A percentile compares a stretch with the other conserved stretches of the same genome.
Evolutionary conservation across 345 rosid species (phyloP).

Genomic region (Salix brachista): DNA sequence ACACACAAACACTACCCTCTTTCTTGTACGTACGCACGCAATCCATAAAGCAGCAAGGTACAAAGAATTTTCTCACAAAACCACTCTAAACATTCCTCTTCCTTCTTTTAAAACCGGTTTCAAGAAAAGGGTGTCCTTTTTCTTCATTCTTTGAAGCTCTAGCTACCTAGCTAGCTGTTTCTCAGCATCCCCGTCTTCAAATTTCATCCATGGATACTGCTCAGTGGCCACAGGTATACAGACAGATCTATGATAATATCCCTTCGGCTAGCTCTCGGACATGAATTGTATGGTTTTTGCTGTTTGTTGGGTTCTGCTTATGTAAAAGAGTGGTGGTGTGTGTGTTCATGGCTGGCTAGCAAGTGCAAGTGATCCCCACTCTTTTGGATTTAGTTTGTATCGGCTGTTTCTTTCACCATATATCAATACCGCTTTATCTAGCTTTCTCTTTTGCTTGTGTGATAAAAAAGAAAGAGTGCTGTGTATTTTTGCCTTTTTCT

Average conservation of each 20-base stretch:
- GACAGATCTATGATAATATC: conserved; percentile 16
- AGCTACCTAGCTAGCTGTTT: neutral
- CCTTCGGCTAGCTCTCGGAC: neutral
- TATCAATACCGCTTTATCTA: conserved; percentile 37
- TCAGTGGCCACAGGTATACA: conserved; percentile 91
- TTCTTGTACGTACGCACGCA: neutral
- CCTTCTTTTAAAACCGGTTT: conserved; percentile 30
- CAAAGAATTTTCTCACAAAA: conserved; percentile 43
- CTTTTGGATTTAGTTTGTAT: conserved; percentile 35
- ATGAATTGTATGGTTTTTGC: neutral
- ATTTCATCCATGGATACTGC: conserved; percentile 86
- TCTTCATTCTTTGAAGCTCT: conserved; percentile 5
- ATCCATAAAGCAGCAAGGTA: conserved; percentile 19
- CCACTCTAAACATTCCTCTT: conserved; percentile 33
- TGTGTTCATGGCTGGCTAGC: conserved; percentile 33
- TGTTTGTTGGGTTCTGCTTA: conserved; percentile 15
- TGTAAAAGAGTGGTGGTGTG: conserved; percentile 16
- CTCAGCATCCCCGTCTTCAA: conserved; percentile 23
- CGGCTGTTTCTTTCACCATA: conserved; percentile 20
- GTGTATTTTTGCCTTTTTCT: neutral
- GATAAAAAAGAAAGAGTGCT: conserved; percentile 4
- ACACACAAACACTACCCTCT: neutral
- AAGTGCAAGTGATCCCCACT: conserved; percentile 39
- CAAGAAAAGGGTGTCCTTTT: conserved; percentile 15
- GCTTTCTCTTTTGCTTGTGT: conserved; percentile 36